Evolutionary conservation across 305 asterid genomes (phyloP), one percentile per base, ranked within the genome.

Genomic region (Petunia hybrid): DNA sequence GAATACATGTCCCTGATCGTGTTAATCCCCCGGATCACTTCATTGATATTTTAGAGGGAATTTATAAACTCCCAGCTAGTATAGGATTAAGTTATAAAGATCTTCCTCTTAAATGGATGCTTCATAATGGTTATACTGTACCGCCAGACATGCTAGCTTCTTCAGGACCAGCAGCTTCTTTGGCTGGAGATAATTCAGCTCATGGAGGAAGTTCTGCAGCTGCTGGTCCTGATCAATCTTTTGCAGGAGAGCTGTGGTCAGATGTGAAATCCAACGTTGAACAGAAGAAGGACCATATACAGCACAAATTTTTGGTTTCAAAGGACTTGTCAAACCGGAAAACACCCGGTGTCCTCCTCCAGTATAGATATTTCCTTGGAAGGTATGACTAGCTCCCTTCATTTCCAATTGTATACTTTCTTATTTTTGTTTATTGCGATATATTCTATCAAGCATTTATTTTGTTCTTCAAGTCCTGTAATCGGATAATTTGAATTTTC

Each of bases 41-140:
- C 84, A 94, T 95, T 35, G 98, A 95, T 82, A 91, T 95, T 85
- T 87, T 95, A 88, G 99, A 94, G 85, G 99, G 97, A 77, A 91
- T 95, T 85, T 87, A 85, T 78, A 91, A 91, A 84, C 92, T 88
- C 16, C 85, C 80, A 61, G 56, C 88, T 16, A 88, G 88, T 83
- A 83, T 93, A 2, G 91, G 88, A 76, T 82, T 94, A 77, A 91
- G 87, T 38, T 89, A 84, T 68, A 90, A 94, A 74, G 97, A 94
- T 83, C 97, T 95, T 82, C 99, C 99, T 62, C 86, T 94, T 12
- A 87, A 91, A 85, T 95, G 99, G 99, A 90, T 94, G 95, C 90
- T 91, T 80, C 95, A 94, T 78, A 94, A 95, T 81, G 97, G 98
- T 55, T 92, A 94, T 61, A 86, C 92, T 3, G 88, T 95, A 78